Evolutionary conservation across 2,329 filamentous ascomycete species (phyloP).

Genomic region (Penicillium olsonii): DNA sequence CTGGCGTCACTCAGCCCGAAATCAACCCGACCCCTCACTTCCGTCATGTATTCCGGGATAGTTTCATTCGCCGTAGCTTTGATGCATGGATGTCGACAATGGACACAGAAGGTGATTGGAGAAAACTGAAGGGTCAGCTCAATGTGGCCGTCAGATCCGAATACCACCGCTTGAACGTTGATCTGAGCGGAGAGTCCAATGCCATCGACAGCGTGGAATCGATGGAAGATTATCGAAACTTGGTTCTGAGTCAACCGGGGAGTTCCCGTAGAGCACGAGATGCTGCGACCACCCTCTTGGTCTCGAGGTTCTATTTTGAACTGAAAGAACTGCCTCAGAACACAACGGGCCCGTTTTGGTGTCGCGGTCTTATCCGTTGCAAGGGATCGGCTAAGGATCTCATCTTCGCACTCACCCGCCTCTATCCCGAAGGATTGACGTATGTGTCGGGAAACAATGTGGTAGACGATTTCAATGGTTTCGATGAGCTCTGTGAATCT

Average conservation of each 20-base stretch:
- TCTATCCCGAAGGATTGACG: conserved; percentile 17
- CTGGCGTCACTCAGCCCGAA: conserved; percentile 2
- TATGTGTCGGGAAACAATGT: conserved; percentile 1
- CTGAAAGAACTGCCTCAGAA: conserved; percentile 9
- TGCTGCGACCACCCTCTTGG: conserved; percentile 15
- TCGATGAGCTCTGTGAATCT: not conserved
- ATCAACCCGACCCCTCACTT: conserved; percentile 17
- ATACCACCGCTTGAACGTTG: too few species aligned
- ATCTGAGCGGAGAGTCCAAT: too few species aligned
- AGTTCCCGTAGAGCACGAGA: conserved; percentile 19
- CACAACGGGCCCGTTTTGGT: conserved; percentile 15
- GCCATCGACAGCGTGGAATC: not conserved
- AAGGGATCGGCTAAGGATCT: conserved; percentile 16
- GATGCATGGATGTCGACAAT: conserved; percentile 24
- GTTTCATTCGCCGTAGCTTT: conserved; percentile 23
- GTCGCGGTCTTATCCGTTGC: conserved; percentile 13
- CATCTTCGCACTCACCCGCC: conserved; percentile 12
- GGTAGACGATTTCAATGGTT: not conserved
- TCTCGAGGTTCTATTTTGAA: conserved; percentile 19
- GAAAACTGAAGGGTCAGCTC: not conserved
- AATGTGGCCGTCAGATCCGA: too few species aligned
- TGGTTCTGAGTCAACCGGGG: conserved; percentile 15
- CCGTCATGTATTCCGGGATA: conserved; percentile 21
- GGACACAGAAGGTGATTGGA: conserved; percentile 15
- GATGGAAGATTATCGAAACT: conserved; percentile 24